Percentiles rank a stretch among this genome's conserved stretches.
Evolutionary conservation across 805 yeast genomes (phyloP).

Genomic region (Ogataea sp.): DNA sequence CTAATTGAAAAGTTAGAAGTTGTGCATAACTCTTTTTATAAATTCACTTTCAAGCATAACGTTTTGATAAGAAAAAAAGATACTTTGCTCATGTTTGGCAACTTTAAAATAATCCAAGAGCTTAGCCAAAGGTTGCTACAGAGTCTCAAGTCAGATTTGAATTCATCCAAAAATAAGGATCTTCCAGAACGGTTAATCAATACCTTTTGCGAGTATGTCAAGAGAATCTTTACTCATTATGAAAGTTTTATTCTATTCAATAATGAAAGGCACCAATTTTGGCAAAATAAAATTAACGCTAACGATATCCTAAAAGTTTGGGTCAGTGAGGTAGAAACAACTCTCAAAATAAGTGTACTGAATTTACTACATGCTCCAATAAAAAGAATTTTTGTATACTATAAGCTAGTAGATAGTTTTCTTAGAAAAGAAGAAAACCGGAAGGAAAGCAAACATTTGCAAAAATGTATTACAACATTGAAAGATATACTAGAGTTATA

Average conservation of each 20-base stretch:
- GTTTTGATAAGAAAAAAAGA: slow-evolving; percentile 27
- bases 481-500: no score
- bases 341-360: background rate
- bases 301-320: background rate
- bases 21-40: slow-evolving; percentile 20
- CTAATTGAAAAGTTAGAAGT: slow-evolving; percentile 14
- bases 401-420: no score
- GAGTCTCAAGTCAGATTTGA: background rate
- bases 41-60: slow-evolving; percentile 19
- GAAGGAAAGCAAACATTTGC: no score
- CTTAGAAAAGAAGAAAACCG: no score
- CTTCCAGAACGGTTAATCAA: background rate
- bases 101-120: slow-evolving; percentile 30
- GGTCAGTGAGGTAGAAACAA: background rate
- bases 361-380: background rate
- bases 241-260: slow-evolving; percentile 1
- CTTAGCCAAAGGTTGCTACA: slow-evolving; percentile 24
- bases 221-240: background rate
- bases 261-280: slow-evolving; percentile 4
- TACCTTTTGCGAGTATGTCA: background rate
- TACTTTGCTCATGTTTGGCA: slow-evolving; percentile 33
- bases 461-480: no score
- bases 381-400: background rate
- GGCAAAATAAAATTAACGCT: background rate
- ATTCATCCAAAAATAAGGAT: background rate